Percentiles rank a stretch among this genome's conserved stretches.
Conservation (phyloP, 805 yeast genomes). For the Ogataea methanolica region DNA sequence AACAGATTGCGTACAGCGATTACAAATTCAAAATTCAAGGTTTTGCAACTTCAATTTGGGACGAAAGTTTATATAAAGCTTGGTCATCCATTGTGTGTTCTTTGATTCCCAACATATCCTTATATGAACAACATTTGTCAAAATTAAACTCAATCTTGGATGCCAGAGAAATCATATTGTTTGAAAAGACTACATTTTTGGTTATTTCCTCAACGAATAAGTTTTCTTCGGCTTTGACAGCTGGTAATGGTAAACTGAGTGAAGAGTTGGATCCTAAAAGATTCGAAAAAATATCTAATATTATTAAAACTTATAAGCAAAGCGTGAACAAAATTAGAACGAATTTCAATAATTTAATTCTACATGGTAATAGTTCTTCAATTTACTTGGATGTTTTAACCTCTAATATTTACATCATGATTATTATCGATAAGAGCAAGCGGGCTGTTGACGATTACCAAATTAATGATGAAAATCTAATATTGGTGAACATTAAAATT, state of each 20-base stretch:
- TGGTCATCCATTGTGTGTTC: conserved; percentile 97
- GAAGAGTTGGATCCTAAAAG: conserved; percentile 77
- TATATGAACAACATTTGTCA: conserved; percentile 70
- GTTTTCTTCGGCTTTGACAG: neutral
- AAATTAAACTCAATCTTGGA: conserved; percentile 69
- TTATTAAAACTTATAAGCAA: conserved; percentile 91
- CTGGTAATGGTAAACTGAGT: conserved; percentile 1
- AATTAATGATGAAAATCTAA: conserved; percentile 30
- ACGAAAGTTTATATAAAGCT: conserved; percentile 90
- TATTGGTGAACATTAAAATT: conserved; percentile 31
- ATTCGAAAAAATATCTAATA: conserved; percentile 89
- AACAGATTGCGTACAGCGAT: conserved; percentile 61
- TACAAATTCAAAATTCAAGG: conserved; percentile 65
- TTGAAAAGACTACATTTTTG: conserved; percentile 89
- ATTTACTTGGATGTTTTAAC: conserved; percentile 33
- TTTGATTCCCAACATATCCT: conserved; percentile 83
- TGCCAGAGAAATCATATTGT: conserved; percentile 86
- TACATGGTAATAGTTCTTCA: conserved; percentile 47
- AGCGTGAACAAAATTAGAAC: conserved; percentile 84
- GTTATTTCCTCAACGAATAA: conserved; percentile 60
- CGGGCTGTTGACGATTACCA: conserved; percentile 12
- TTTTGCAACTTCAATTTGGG: conserved; percentile 96
- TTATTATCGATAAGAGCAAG: conserved; percentile 29
- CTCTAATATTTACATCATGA: conserved; percentile 34
- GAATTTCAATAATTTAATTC: conserved; percentile 70